Conservation (phyloP, 495 filamentous ascomycete species). For the Neurospora sp. region DNA sequence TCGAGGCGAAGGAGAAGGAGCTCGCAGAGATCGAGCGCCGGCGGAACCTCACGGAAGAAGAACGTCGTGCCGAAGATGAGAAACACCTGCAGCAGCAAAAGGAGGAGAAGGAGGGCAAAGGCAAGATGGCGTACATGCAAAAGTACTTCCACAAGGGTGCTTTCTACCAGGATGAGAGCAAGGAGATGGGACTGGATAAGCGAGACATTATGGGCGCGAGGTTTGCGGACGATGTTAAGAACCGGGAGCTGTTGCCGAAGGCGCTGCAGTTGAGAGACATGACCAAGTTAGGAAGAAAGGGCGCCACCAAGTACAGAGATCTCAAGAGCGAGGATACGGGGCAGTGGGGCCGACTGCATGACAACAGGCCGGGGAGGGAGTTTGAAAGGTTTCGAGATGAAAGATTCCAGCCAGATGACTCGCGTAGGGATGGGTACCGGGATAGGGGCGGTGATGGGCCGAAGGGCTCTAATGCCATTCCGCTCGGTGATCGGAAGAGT, state of each 20-base stretch:
- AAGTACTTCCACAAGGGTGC: slow-evolving; percentile 96
- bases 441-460: slow-evolving; percentile 20
- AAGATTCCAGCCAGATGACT: slow-evolving; percentile 56
- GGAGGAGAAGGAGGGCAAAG: slow-evolving; percentile 75
- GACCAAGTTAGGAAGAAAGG: slow-evolving; percentile 88
- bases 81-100: slow-evolving; percentile 68
- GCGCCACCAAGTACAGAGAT: slow-evolving; percentile 82
- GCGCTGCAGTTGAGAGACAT: slow-evolving; percentile 91
- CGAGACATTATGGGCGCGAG: slow-evolving; percentile 71
- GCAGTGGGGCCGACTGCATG: slow-evolving; percentile 58
- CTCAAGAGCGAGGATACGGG: slow-evolving; percentile 89
- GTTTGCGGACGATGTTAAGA: slow-evolving; percentile 70
- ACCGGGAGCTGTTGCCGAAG: slow-evolving; percentile 75
- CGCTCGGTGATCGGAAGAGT: slow-evolving; percentile 48
- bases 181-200: slow-evolving; percentile 59
- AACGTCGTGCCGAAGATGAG: slow-evolving; percentile 78
- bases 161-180: slow-evolving; percentile 78
- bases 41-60: slow-evolving; percentile 75
- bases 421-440: slow-evolving; percentile 27
- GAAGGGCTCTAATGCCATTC: slow-evolving; percentile 51
- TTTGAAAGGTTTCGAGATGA: slow-evolving; percentile 48
- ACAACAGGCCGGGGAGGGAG: slow-evolving; percentile 37
- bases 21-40: slow-evolving; percentile 83
- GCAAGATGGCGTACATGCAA: slow-evolving; percentile 86
- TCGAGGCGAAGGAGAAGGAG: slow-evolving; percentile 77